Evolutionary conservation across 2,329 filamentous ascomycete genomes (phyloP).

Genomic region (Aspergillus sp.): DNA sequence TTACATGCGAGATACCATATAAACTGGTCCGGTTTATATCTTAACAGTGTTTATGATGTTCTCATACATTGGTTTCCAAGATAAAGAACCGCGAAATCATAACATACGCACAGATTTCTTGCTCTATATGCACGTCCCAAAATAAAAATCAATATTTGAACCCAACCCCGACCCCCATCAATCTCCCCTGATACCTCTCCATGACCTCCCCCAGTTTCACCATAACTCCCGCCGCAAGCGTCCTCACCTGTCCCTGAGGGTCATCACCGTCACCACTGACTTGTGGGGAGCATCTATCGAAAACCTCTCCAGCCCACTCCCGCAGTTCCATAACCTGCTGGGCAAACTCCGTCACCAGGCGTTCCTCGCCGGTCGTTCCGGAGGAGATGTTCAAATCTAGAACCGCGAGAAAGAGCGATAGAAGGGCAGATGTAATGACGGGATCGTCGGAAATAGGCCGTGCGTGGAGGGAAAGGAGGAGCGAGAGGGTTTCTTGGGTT

Average conservation of each 20-base stretch:
- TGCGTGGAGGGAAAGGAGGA: slow-evolving; percentile 63
- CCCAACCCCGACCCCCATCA: slow-evolving; percentile 61
- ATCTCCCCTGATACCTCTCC: slow-evolving; percentile 66
- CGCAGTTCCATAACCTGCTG: slow-evolving; percentile 75
- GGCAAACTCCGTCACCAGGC: slow-evolving; percentile 65
- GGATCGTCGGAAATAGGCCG: slow-evolving; percentile 51
- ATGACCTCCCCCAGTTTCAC: slow-evolving; percentile 74
- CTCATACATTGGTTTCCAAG: too few relatives aligned
- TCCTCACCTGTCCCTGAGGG: slow-evolving; percentile 31
- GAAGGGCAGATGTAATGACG: slow-evolving; percentile 60
- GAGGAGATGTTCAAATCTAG: slow-evolving; percentile 64
- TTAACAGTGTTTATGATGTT: too few relatives aligned
- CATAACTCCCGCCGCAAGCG: slow-evolving; percentile 68
- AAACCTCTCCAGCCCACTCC: slow-evolving; percentile 74
- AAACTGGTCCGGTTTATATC: too few relatives aligned
- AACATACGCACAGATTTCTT: too few relatives aligned
- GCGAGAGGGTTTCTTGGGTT: slow-evolving; percentile 73
- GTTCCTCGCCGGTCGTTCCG: slow-evolving; percentile 49
- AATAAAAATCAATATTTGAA: slow-evolving; percentile 27
- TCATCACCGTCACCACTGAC: slow-evolving; percentile 19
- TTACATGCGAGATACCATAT: too few relatives aligned
- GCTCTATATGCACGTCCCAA: too few relatives aligned
- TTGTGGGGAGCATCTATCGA: slow-evolving; percentile 48
- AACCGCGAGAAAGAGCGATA: slow-evolving; percentile 71
- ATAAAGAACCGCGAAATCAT: too few relatives aligned